phyloP scores from a whole-genome alignment of 2,329 filamentous ascomycete species.

The Lachnellula cervina region DNA sequence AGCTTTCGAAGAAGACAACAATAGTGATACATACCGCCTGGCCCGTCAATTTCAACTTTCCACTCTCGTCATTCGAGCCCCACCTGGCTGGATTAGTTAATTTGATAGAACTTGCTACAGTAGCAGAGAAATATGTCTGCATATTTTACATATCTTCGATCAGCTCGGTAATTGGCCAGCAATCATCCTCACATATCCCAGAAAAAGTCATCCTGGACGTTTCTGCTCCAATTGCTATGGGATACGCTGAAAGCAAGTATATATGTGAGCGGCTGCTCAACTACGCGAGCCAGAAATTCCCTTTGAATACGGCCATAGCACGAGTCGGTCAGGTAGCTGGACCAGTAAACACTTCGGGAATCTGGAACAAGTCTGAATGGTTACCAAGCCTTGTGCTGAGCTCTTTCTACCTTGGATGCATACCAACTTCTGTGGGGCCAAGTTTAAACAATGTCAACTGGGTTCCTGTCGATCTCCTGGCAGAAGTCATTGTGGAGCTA shows the following conservation, averaged over 20 bases:
- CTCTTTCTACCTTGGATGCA: not conserved
- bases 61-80: constrained; percentile 31
- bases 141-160: constrained; percentile 30
- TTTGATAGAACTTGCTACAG: constrained; percentile 27
- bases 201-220: no score
- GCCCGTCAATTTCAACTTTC: constrained; percentile 36
- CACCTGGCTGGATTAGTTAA: constrained; percentile 36
- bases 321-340: constrained; percentile 46
- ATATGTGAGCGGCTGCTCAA: constrained; percentile 38
- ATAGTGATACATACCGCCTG: constrained; percentile 26
- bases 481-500: constrained; percentile 33
- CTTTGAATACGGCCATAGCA: constrained; percentile 37
- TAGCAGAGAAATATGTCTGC: not conserved
- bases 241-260: constrained; percentile 25
- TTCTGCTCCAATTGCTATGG: no score
- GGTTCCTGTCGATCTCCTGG: constrained; percentile 41
- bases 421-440: constrained; percentile 19
- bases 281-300: constrained; percentile 32
- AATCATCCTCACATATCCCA: no score
- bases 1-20: constrained; percentile 14
- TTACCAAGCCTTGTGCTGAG: constrained; percentile 37
- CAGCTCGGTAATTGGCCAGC: constrained; percentile 16
- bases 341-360: constrained; percentile 34
- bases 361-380: constrained; percentile 54
- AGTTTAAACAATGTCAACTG: constrained; percentile 36